A percentile compares a stretch with the other conserved stretches of the same genome.
Evolutionary conservation across 2,329 filamentous ascomycete species (phyloP).

Genomic region (Talaromyces amestolkiae): DNA sequence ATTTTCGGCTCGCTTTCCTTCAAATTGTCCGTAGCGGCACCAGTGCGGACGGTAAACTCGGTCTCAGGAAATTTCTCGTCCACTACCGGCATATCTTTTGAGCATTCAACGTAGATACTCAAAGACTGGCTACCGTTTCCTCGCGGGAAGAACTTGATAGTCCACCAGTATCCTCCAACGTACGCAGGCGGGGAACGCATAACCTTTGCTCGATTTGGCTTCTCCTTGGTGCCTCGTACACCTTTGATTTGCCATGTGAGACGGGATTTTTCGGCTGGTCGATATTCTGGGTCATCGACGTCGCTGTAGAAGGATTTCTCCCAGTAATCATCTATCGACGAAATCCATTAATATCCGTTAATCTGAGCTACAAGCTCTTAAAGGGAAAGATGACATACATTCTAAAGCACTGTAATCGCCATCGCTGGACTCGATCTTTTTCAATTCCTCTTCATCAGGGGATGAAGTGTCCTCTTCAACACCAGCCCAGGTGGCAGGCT

Average conservation of each 20-base stretch:
- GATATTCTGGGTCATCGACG: constrained; percentile 58
- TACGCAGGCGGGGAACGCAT: constrained; percentile 58
- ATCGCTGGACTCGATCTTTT: constrained; percentile 52
- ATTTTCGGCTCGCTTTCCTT: constrained; percentile 32
- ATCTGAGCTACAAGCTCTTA: neutral
- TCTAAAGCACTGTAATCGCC: constrained; percentile 57
- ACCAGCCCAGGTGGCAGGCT: constrained; percentile 52
- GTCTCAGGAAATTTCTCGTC: constrained; percentile 39
- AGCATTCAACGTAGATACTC: constrained; percentile 62
- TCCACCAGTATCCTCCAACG: constrained; percentile 62
- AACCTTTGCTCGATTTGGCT: constrained; percentile 57
- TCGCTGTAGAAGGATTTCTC: constrained; percentile 56
- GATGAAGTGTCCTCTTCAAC: constrained; percentile 56
- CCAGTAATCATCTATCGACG: constrained; percentile 52
- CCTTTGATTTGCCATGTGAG: constrained; percentile 59
- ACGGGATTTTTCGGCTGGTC: constrained; percentile 52
- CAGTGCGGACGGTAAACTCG: constrained; percentile 42
- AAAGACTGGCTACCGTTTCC: constrained; percentile 59
- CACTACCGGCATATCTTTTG: constrained; percentile 46
- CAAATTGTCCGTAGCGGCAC: constrained; percentile 36
- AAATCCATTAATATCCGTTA: neutral
- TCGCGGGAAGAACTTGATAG: constrained; percentile 63
- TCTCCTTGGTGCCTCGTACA: constrained; percentile 60
- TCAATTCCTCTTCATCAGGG: constrained; percentile 58
- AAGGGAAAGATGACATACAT: constrained; percentile 32